Base-by-base conservation (phyloP, 768 basidiomycete species). In the Ephemerocybe angulata region DNA sequence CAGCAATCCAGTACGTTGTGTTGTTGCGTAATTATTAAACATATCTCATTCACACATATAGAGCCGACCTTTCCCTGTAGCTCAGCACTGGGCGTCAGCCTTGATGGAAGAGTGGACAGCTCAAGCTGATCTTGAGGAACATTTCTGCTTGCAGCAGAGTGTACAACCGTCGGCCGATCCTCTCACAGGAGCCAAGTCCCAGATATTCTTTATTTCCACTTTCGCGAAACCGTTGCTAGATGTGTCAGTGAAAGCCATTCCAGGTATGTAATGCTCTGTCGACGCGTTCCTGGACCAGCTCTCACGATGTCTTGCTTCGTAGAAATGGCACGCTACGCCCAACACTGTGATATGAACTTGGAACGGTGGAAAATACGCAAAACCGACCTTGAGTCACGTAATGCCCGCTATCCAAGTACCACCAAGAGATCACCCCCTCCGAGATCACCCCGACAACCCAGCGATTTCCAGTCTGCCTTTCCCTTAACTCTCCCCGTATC, bases 31-130 rank as follows among this genome's bases (percentile, higher is more conserved):
- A 31, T 31, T 42, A 19, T 41, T 11, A 50, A 29, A 38, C 35
- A 50, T 52, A n/a, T 46, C 51, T 41, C 13, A 56, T 33, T 13
- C 15, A 41, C 21, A 41, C 38, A 28, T 25, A 8, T 52, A 98
- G 95, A 87, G 88, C 59, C 93, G 96, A 19, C 96, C 97, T 1
- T 90, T 92, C 59, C 75, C 83, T n/a, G 90, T 97, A 13, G 92
- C 93, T 3, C 84, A 90, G 63, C 86, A 92, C 59, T 99, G 97
- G 97, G 93, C 94, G 7, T 77, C 83, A 13, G 93, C 91, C 2
- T 71, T 99, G 35, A 82, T 88, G 71, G 78, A 86, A 52, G 97
- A 99, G 72, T 98, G 97, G 97, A 78, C 83, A 7, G 84, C 83
- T 11, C 97, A 99, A 69, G 89, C 93, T 1, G 74, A 79, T n/a